Evolutionary conservation across 106 monocot genomes (phyloP).

Genomic region (Allium fistulosum): DNA sequence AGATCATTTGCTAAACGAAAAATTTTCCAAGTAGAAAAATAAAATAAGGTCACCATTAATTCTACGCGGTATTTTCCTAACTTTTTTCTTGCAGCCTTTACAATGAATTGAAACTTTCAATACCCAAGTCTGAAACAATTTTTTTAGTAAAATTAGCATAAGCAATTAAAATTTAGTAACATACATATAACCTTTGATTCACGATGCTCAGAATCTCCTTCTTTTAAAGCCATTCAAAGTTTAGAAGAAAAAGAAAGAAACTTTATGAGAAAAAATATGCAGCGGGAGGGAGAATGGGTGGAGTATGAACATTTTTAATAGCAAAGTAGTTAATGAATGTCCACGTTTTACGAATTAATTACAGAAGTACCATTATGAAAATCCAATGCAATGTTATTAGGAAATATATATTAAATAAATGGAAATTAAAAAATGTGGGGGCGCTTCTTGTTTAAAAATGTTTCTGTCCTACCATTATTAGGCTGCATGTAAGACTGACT

Average conservation of each 20-base stretch:
- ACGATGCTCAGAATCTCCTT: slow-evolving; percentile 1
- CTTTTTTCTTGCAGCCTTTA: slow-evolving; percentile 26
- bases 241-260: not conserved
- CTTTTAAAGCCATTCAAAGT: not conserved
- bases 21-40: not conserved
- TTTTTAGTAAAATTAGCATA: not conserved
- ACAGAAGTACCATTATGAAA: too few species aligned
- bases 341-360: too few species aligned
- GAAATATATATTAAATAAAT: too few species aligned
- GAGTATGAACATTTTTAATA: too few species aligned
- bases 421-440: too few species aligned
- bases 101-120: slow-evolving; percentile 25
- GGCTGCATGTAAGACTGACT: too few species aligned
- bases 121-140: slow-evolving; percentile 9
- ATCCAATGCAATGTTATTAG: too few species aligned
- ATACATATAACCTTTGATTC: not conserved
- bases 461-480: too few species aligned
- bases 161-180: not conserved
- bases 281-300: too few species aligned
- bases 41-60: slow-evolving; percentile 11
- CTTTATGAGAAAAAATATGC: too few species aligned
- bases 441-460: too few species aligned
- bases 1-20: not conserved
- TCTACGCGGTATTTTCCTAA: slow-evolving; percentile 8
- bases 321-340: too few species aligned